phyloP scores from a whole-genome alignment of 2,329 filamentous ascomycete genomes.

The Clarireedia hainanense region DNA sequence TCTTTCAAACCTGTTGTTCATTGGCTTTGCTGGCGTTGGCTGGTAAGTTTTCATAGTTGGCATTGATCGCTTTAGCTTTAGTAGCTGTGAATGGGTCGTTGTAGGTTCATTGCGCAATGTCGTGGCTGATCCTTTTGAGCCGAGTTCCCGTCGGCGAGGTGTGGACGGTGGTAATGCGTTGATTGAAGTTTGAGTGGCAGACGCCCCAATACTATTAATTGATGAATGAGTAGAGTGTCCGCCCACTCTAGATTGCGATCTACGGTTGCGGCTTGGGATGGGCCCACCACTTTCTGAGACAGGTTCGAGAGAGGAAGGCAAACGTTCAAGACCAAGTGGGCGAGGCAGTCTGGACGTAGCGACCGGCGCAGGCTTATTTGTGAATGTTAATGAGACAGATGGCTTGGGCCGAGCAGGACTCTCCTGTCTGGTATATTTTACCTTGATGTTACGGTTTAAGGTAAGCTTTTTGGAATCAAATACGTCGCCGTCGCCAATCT shows the following conservation, averaged over 20 bases:
- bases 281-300: conserved; percentile 84
- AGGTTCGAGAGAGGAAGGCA: conserved; percentile 74
- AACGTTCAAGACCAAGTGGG: conserved; percentile 62
- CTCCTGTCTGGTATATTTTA: conserved; percentile 62
- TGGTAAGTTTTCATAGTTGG: conserved; percentile 46
- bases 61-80: conserved; percentile 58
- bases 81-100: conserved; percentile 57
- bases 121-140: conserved; percentile 45
- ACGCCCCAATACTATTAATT: conserved; percentile 52
- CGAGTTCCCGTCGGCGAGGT: conserved; percentile 53
- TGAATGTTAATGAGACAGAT: conserved; percentile 84
- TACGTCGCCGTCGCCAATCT: conserved; percentile 75
- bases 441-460: conserved; percentile 83
- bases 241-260: conserved; percentile 59
- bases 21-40: conserved; percentile 44
- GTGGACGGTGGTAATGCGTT: conserved; percentile 48
- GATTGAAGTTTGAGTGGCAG: conserved; percentile 49
- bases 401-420: conserved; percentile 67
- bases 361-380: conserved; percentile 57
- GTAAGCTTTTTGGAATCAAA: conserved; percentile 76
- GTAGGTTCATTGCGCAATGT: conserved; percentile 51
- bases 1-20: conserved; percentile 43
- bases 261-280: conserved; percentile 48
- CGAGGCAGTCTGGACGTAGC: conserved; percentile 68
- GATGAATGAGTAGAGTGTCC: conserved; percentile 61